A percentile compares a stretch with the other conserved stretches of the same genome.
Conservation (phyloP, 2,329 filamentous ascomycete species). For the Epichloe typhina region DNA sequence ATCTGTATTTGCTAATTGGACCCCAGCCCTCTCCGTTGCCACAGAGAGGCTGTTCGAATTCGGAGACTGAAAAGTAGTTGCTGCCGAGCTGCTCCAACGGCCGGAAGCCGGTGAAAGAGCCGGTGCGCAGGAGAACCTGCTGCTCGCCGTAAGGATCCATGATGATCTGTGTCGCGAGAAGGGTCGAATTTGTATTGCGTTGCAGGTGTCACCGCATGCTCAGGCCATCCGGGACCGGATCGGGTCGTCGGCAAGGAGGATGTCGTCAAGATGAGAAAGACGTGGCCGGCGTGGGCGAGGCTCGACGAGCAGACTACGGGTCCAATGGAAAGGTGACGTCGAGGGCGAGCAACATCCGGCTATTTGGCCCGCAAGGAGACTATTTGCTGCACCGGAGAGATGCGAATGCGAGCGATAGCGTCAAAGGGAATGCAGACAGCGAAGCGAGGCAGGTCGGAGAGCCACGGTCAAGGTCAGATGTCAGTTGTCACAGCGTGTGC, state of each 20-base stretch:
- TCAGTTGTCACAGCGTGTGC: not conserved
- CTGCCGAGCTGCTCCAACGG: slow-evolving; percentile 36
- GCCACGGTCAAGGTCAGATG: not conserved
- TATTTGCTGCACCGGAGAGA: not conserved
- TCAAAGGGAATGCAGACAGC: not conserved
- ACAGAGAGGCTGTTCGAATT: slow-evolving; percentile 60
- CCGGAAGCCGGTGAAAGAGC: slow-evolving; percentile 48
- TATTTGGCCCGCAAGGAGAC: not conserved
- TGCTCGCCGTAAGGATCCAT: slow-evolving; percentile 25
- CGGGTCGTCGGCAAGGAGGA: slow-evolving; percentile 9
- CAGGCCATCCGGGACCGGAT: slow-evolving; percentile 1
- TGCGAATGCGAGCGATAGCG: not conserved
- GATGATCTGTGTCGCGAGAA: slow-evolving; percentile 7
- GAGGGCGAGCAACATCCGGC: not conserved
- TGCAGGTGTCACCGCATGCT: slow-evolving; percentile 9
- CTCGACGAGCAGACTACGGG: not conserved
- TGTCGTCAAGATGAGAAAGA: not conserved
- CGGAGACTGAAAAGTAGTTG: slow-evolving; percentile 43
- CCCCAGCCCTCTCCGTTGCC: slow-evolving; percentile 91
- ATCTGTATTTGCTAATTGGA: slow-evolving; percentile 71
- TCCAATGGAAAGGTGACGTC: slow-evolving; percentile 3
- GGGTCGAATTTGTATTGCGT: slow-evolving; percentile 8
- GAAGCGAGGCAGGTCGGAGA: not conserved
- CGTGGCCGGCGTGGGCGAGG: not conserved
- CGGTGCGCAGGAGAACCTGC: slow-evolving; percentile 39